Base-by-base conservation (phyloP, 176 grass and related monocot species). In the Calamus simplicifolius region DNA sequence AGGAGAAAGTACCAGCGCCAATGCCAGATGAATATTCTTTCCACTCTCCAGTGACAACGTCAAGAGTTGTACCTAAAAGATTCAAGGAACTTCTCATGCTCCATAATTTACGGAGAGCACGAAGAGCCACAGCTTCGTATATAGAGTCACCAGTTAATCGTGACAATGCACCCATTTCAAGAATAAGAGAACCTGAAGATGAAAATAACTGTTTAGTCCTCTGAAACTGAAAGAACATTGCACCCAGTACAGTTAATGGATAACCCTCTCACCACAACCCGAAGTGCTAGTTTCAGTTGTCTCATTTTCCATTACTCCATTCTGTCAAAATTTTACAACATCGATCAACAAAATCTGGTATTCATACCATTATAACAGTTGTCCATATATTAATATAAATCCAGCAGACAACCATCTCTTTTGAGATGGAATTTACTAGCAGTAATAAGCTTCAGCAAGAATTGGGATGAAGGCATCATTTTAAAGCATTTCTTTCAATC, bases 281-380 rank as follows among this genome's bases (percentile, higher is more conserved):
- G 92, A 97, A 82, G 92, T 97, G 78, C 87, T 97, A 56, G 92
- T 91, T 88, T 97, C 92, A 84, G 84, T 80, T 70, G 81, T 97
- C 66, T 97, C 92, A 66, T 88, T 88, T 67, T 90, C 87, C 71
- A 88, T 81, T 54, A 97, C 87, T 75, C 92, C 92, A 8, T 97
- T 64, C 92, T 97, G 72, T 61, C 63, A 85, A 82, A 70, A 59
- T 12, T 21, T 59, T 12, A 29, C 35, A 43, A 10, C 12, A 12
- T 13, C 12, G 35, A 43, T 43, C 35, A 43, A 43, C 35, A 43
- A 43, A 43, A 43, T 12, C 35, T 43, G 7, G 35, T 43, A 43
- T 43, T 43, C 8, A 13, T 43, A 43, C 35, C 35, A 13, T 43
- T 13, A 43, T 43, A 43, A 1, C 35, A 10, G 35, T 12, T 43